Percentiles rank a stretch among this genome's conserved stretches.
phyloP scores from a whole-genome alignment of 805 yeast genomes.

The Schizosaccharomyces japonicus region DNA sequence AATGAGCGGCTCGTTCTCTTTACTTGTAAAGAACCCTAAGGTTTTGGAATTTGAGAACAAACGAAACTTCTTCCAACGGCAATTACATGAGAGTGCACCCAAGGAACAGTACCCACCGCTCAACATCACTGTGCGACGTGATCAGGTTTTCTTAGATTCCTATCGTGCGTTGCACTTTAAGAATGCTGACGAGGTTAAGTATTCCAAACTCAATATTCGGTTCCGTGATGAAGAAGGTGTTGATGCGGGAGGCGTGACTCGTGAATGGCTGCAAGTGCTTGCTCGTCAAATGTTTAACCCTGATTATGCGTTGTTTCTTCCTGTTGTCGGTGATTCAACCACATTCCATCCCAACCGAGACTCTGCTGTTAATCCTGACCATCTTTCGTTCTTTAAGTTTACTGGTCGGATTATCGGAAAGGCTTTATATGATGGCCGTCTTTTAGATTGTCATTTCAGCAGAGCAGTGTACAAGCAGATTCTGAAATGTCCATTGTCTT shows the following conservation, averaged over 20 bases:
- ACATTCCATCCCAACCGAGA: constrained; percentile 90
- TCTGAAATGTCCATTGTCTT: constrained; percentile 51
- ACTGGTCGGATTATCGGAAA: constrained; percentile 86
- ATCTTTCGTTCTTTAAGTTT: constrained; percentile 74
- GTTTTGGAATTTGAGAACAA: constrained; percentile 89
- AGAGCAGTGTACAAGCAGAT: constrained; percentile 82
- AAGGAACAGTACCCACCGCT: constrained; percentile 22
- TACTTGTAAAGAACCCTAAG: constrained; percentile 66
- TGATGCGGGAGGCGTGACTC: constrained; percentile 92
- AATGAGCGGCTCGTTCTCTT: constrained; percentile 87
- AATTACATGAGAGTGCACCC: constrained; percentile 27
- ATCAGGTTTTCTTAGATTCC: constrained; percentile 77
- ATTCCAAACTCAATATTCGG: constrained; percentile 50
- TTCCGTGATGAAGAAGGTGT: constrained; percentile 88
- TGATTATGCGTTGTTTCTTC: constrained; percentile 72
- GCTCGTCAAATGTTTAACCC: constrained; percentile 91
- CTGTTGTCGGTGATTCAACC: constrained; percentile 76
- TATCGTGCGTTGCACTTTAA: constrained; percentile 64
- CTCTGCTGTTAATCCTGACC: constrained; percentile 82
- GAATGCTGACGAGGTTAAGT: constrained; percentile 44
- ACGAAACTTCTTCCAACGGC: constrained; percentile 57
- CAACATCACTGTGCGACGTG: constrained; percentile 52
- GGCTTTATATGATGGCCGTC: constrained; percentile 68
- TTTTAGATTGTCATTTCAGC: constrained; percentile 81
- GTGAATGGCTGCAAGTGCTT: constrained; percentile 92